These are phyloP conservation scores for Fraxinus xanthoxyloides DNA, from an alignment of 305 asterid species.

Conservation along the genomic window DNA sequence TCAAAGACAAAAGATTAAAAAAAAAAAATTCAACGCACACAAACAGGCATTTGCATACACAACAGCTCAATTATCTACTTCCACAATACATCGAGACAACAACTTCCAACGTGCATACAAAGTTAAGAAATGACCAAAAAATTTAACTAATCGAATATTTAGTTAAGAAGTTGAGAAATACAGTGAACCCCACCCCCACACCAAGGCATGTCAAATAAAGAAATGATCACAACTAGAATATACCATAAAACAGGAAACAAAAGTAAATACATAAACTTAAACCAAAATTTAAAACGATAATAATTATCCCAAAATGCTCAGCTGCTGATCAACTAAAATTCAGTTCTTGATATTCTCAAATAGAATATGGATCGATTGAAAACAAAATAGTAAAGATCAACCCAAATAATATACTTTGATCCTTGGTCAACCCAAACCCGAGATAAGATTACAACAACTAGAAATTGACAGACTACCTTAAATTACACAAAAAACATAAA, in stretches of 20 bases:
- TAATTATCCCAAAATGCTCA: neutral
- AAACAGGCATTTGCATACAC: neutral
- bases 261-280: neutral
- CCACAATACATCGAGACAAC: neutral
- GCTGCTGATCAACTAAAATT: constrained; percentile 9
- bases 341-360: neutral
- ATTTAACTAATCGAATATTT: neutral
- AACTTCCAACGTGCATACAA: neutral
- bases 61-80: neutral
- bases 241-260: neutral
- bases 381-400: constrained; percentile 5
- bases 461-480: neutral
- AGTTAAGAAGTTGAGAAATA: neutral
- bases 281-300: neutral
- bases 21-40: neutral
- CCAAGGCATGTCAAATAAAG: neutral
- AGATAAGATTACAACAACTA: neutral
- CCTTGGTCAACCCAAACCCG: constrained; percentile 19
- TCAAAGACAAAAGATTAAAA: neutral
- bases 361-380: neutral
- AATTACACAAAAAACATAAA: neutral
- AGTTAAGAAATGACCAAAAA: neutral
- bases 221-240: constrained; percentile 14
- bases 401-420: neutral
- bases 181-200: neutral